These are phyloP conservation scores for Xenoacremonium recifei DNA, from an alignment of 2,329 filamentous ascomycete genomes.

Conservation along the genomic window DNA sequence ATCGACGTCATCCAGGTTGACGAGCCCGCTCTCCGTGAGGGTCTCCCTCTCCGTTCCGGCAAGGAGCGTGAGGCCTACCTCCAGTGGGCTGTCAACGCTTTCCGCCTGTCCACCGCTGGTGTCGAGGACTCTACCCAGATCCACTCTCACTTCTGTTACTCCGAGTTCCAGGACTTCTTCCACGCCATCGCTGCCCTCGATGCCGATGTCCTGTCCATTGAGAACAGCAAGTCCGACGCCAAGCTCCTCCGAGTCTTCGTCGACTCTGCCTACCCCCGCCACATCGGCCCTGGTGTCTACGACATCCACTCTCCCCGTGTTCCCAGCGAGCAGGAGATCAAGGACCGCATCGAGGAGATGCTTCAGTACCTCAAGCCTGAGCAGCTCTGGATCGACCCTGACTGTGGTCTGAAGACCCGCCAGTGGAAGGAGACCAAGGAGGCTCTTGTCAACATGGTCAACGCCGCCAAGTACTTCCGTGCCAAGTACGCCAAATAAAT, in stretches of 20 bases:
- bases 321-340: constrained; percentile 96
- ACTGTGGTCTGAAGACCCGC: constrained; percentile 98
- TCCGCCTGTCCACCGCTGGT: constrained; percentile 92
- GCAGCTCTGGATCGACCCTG: constrained; percentile 99
- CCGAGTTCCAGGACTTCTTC: constrained; percentile 99
- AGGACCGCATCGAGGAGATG: constrained; percentile 97
- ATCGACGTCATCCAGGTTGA: constrained; percentile 99
- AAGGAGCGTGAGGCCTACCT: constrained; percentile 97
- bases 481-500: constrained; percentile 73
- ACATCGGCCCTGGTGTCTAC: constrained; percentile 99
- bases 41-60: constrained; percentile 92
- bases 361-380: constrained; percentile 94
- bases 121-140: constrained; percentile 97
- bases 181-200: constrained; percentile 98
- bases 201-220: constrained; percentile 96
- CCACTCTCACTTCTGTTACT: constrained; percentile 99
- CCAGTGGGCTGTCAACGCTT: constrained; percentile 94
- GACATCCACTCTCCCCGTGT: constrained; percentile 99
- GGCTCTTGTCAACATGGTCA: constrained; percentile 93
- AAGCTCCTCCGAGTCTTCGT: constrained; percentile 99
- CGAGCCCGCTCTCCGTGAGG: constrained; percentile 98
- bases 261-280: constrained; percentile 92
- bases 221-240: constrained; percentile 99
- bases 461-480: constrained; percentile 96
- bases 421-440: constrained; percentile 99